A percentile compares a stretch with the other conserved stretches of the same genome.
Evolutionary conservation across 345 rosid genomes (phyloP).

Genomic region (Draba incana): DNA sequence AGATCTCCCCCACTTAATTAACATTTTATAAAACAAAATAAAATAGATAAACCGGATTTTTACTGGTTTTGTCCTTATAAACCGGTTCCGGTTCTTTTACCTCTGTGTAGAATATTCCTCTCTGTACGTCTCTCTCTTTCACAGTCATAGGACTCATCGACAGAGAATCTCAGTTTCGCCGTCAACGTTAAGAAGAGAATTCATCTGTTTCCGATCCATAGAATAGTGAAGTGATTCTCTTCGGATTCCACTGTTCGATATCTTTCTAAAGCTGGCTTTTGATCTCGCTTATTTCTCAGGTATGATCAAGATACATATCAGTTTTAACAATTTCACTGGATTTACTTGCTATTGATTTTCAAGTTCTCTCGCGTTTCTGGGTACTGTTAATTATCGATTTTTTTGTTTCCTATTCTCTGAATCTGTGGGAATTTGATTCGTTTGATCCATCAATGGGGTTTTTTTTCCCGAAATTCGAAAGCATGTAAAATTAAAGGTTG

Average conservation of each 20-base stretch:
- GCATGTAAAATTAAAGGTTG: slow-evolving; percentile 10
- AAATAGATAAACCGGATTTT: not conserved
- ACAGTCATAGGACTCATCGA: slow-evolving; percentile 8
- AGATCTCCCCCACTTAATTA: not conserved
- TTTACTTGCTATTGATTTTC: not conserved
- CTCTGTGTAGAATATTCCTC: not conserved
- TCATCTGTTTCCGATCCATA: slow-evolving; percentile 9
- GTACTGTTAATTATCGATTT: not conserved
- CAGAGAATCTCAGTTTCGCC: slow-evolving; percentile 14
- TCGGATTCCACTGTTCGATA: not conserved
- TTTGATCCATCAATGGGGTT: not conserved
- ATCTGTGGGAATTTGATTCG: not conserved
- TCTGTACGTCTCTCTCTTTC: not conserved
- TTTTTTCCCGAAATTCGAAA: not conserved
- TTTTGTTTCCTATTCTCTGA: not conserved
- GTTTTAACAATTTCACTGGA: not conserved
- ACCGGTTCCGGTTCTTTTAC: not conserved
- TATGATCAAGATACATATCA: not conserved
- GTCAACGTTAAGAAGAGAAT: slow-evolving; percentile 2
- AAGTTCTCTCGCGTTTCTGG: slow-evolving; percentile 4
- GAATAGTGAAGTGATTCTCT: not conserved
- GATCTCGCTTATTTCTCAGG: slow-evolving; percentile 9
- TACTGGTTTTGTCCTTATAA: not conserved
- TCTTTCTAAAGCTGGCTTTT: slow-evolving; percentile 1
- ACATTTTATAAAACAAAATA: not conserved